Percentiles rank a stretch among this genome's conserved stretches.
These are phyloP conservation scores for Aspergillus flavus DNA, from an alignment of 2,329 filamentous ascomycete species.

Conservation along the genomic window DNA sequence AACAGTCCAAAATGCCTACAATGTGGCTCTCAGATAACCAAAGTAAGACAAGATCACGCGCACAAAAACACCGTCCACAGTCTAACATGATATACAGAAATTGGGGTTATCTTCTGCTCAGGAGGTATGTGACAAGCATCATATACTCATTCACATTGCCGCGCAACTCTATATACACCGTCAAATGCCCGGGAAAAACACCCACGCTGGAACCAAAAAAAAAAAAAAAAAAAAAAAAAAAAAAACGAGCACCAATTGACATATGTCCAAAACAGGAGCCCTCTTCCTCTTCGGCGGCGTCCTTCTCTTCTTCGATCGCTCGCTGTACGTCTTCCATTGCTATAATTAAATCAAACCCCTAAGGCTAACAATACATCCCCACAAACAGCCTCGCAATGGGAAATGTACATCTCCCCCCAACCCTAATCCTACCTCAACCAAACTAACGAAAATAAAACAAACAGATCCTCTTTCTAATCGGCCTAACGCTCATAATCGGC, in stretches of 20 bases:
- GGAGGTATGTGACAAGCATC: constrained; percentile 69
- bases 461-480: constrained; percentile 96
- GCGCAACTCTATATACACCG: constrained; percentile 13
- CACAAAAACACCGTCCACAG: constrained; percentile 24
- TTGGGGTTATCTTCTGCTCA: constrained; percentile 96
- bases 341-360: too few species aligned
- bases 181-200: not conserved
- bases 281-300: constrained; percentile 95
- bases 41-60: constrained; percentile 61
- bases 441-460: constrained; percentile 9
- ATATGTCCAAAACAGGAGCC: constrained; percentile 62
- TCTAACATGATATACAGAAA: constrained; percentile 61
- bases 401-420: constrained; percentile 63
- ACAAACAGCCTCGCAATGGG: constrained; percentile 84
- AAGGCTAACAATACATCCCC: not conserved
- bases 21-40: constrained; percentile 98
- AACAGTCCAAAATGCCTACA: constrained; percentile 66
- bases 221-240: too few species aligned
- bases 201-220: not conserved
- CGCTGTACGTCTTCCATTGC: constrained; percentile 66
- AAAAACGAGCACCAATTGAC: not conserved
- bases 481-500: constrained; percentile 93
- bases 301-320: constrained; percentile 95
- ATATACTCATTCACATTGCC: not conserved
- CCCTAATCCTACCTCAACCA: constrained; percentile 13